Base-by-base conservation (phyloP, 768 basidiomycete species). In the Boletus vinaceobasis region DNA sequence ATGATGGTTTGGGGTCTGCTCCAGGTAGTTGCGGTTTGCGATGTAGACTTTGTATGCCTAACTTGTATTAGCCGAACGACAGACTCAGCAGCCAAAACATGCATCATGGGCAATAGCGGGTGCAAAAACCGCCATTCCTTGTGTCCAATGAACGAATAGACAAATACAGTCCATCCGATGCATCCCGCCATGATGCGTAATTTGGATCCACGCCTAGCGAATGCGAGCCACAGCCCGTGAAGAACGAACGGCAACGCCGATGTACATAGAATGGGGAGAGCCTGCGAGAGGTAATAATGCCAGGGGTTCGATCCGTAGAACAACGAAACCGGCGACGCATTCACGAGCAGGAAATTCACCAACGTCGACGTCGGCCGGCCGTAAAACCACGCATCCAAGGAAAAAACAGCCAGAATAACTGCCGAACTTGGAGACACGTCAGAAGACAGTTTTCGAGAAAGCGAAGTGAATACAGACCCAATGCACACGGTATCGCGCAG, bases 81-180 rank as follows among this genome's bases (percentile, higher is more conserved):
- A 2, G 89, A 84, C 57, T 83, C 84, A 0, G 92, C 78, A 11
- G 89, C 88, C 56, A 97, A 78, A 21, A 94, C 60, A 61, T 97
- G 87, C 38, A 96, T 73, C 31, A 93, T 71, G 1, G 97, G 95
- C 4, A 98, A 76, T 19, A 98, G 68, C 0, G 96, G 94, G 60
- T 98, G 95, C 7, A 98, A 74, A 74, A 99, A 98, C 8, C 97
- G 80, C 93, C 94, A 98, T 77, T 99, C 97, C 64, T 98, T 98
- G 75, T 99, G 97, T 1, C 88, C 87, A 2, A 89, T 79, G 4
- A 88, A 57, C 8, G 96, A 98, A 67, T 91, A 93, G 7, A 88
- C 67, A 3, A 65, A 63, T 31, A 86, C 67, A 0, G 87, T 84
- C 87, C 89, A 92, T 19, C 73, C 57, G 2, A 87, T 60, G 48